Base-by-base conservation (phyloP, 306 rosid genomes). In the Lagenaria siceraria region DNA sequence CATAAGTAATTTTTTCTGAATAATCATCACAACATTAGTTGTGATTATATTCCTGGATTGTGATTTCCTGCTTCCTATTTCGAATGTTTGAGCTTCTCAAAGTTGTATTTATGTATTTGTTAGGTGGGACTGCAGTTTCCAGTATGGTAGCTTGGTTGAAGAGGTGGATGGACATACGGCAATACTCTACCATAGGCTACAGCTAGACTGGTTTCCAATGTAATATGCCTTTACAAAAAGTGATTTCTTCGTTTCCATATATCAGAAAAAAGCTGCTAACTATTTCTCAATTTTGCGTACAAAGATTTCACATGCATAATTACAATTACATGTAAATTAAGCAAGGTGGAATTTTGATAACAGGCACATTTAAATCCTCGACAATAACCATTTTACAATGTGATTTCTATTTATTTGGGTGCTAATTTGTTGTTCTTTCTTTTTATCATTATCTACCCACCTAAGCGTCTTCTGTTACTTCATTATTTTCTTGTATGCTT, bases 91-190 rank as follows among this genome's bases (percentile, higher is more conserved):
- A 52, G 54, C 66, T 78, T 65, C 60, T 78, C 10, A 65, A 10
- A 61, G 61, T 56, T 63, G 78, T 80, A 8, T 77, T 76, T 77
- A 58, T 78, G 80, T 33, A 73, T 77, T 83, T 31, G 59, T 69
- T 89, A 95, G 99, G 96, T 95, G 99, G 99, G 99, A 95, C 83
- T 88, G 99, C 87, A 90, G 91, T 84, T 95, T 95, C 85, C 93
- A 79, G 73, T 62, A 86, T 68, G 99, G 99, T 80, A 95, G 98
- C 79, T 86, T 95, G 84, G 99, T 95, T 66, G 99, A 95, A 90
- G 99, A 95, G 84, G 99, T 95, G 82, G 99, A 95, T 82, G 99
- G 99, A 79, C 99, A 95, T 80, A 95, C 99, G 1, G 99, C 99
- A 81, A 77, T 95, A 82, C 96, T 95, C 76, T 92, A 95, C 85